Evolutionary conservation across 495 filamentous ascomycete genomes (phyloP), one percentile per base, ranked within the genome.

Genomic region (Penicillium verhagenii): DNA sequence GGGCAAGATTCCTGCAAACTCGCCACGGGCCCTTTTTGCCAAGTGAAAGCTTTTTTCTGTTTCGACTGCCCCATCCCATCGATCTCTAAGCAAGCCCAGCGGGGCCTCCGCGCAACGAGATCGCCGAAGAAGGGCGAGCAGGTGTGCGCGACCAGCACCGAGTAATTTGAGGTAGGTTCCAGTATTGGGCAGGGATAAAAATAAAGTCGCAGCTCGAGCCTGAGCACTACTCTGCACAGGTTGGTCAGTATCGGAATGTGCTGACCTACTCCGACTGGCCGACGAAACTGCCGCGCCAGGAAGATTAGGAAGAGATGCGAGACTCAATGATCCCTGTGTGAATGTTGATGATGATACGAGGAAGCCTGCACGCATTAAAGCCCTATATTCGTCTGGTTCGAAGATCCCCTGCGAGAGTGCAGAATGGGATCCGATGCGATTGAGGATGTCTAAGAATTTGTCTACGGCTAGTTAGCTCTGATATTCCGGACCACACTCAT

Each of bases 11-110:
- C 86, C 88, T 1, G 73, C 71, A 63, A 83, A 88, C 63, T 91
- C 88, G 0, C 89, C 86, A 49, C 89, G 75, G 3, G 76, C 74
- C 56, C 80, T 79, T 65, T 88, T 89, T 8, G 82, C 85, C 46
- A 74, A 56, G 35, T 80, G 77, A 25, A 76, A 77, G 33, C 74
- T 79, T 63, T 81, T 82, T 19, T 82, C 76, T 16, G 74, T 78
- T 28, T 80, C 80, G 13, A 89, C 72, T 7, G 87, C 88, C 14
- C 91, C 91, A 45, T 95, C 86, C 90, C 91, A 96, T 4, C 84
- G 82, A 64, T 94, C 89, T 16, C 79, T 79, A 4, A 96, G 77
- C 20, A 88, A 66, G 21, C 74, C 66, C 53, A 90, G 70, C 5
- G 91, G 86, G 3, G 79, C 81, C 68, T 93, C 88, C 46, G 78